Conservation (phyloP, 306 rosid genomes). For the Phaseolus lunatus region DNA sequence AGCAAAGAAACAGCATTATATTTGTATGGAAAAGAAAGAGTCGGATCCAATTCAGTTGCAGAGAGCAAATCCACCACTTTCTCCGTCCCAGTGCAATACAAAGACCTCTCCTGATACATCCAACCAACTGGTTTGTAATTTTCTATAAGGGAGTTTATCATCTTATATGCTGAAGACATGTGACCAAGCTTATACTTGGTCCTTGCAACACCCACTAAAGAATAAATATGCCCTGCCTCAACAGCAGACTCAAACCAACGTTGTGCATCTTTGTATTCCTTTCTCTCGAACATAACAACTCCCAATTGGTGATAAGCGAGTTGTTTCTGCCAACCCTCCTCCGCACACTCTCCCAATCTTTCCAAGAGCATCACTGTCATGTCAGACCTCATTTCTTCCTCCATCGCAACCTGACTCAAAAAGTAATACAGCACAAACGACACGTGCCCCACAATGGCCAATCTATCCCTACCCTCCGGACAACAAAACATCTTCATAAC, state of each 20-base stretch:
- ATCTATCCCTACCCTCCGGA: conserved; percentile 1
- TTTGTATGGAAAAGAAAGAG: conserved; percentile 11
- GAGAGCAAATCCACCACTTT: background rate
- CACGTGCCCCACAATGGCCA: background rate
- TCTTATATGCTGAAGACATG: background rate
- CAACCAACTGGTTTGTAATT: background rate
- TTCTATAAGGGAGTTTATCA: background rate
- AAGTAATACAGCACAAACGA: conserved; percentile 12
- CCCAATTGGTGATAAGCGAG: conserved; percentile 9
- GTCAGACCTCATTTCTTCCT: conserved; percentile 1
- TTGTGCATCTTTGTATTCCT: background rate
- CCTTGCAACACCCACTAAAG: conserved; percentile 16
- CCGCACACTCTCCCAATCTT: conserved; percentile 8
- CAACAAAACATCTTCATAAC: conserved; percentile 5
- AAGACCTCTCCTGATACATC: conserved; percentile 23
- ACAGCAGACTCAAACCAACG: conserved; percentile 6
- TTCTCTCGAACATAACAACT: conserved; percentile 2
- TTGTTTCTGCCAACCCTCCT: conserved; percentile 3
- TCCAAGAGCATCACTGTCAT: conserved; percentile 14
- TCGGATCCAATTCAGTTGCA: conserved; percentile 7
- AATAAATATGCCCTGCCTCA: conserved; percentile 3
- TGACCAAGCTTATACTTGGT: background rate
- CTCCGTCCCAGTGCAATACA: background rate
- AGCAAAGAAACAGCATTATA: conserved; percentile 5
- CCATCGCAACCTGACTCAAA: conserved; percentile 6